A percentile compares a stretch with the other conserved stretches of the same genome.
Evolutionary conservation across 2,329 filamentous ascomycete genomes (phyloP).

Genomic region (Esteya vermicola): DNA sequence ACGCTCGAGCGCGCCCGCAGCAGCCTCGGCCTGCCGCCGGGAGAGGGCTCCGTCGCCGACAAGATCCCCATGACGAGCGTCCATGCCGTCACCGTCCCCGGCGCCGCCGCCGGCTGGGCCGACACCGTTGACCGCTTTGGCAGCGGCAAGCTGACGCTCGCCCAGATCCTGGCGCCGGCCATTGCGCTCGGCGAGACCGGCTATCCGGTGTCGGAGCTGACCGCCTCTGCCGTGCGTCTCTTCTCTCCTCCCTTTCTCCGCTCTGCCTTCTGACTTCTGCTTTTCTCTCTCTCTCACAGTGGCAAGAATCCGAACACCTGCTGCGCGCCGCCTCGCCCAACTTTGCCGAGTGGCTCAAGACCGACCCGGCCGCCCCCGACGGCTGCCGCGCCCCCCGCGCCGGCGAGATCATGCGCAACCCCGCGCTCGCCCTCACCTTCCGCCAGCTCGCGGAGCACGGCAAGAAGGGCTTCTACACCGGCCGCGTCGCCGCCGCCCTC

Average conservation of each 20-base stretch:
- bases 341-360: slow-evolving; percentile 73
- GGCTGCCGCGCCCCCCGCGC: slow-evolving; percentile 61
- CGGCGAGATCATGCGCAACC: slow-evolving; percentile 84
- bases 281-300: slow-evolving; percentile 34
- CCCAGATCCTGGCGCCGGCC: slow-evolving; percentile 67
- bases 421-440: slow-evolving; percentile 69
- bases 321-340: slow-evolving; percentile 72
- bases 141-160: slow-evolving; percentile 66
- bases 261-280: neutral
- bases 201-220: slow-evolving; percentile 75
- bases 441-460: slow-evolving; percentile 62
- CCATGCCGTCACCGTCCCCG: slow-evolving; percentile 75
- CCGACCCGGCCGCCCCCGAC: slow-evolving; percentile 49
- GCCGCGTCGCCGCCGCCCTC: slow-evolving; percentile 66
- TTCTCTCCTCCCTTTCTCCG: neutral
- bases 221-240: slow-evolving; percentile 47
- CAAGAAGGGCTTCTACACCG: slow-evolving; percentile 84
- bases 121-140: slow-evolving; percentile 82
- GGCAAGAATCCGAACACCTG: slow-evolving; percentile 47
- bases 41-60: slow-evolving; percentile 21
- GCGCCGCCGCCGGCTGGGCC: slow-evolving; percentile 85
- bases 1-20: slow-evolving; percentile 57
- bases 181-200: slow-evolving; percentile 78
- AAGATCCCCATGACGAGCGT: slow-evolving; percentile 51
- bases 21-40: slow-evolving; percentile 51